These are phyloP conservation scores for Ceratocystis colombiana DNA, from an alignment of 2,329 filamentous ascomycete species.

Conservation along the genomic window DNA sequence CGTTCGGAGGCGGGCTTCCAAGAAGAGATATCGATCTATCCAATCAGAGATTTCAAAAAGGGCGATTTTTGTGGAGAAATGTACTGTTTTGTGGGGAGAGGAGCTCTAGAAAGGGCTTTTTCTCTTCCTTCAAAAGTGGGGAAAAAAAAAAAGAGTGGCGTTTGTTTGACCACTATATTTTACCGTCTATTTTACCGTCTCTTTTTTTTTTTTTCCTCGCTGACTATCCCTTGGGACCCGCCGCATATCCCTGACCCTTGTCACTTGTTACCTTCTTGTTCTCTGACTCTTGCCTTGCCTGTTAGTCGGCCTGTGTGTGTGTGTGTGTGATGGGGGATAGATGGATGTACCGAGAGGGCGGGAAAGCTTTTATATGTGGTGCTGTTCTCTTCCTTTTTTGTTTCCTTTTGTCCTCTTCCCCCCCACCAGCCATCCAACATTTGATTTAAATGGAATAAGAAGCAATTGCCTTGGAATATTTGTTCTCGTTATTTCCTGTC, in stretches of 20 bases:
- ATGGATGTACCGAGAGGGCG: conserved; percentile 10
- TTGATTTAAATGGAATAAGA: too few relatives aligned
- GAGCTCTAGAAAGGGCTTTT: conserved; percentile 5
- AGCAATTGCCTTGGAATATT: too few relatives aligned
- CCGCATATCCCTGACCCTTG: not conserved
- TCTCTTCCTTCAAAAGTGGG: not conserved
- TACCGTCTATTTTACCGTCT: not conserved
- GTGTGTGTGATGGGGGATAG: not conserved
- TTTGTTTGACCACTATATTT: not conserved
- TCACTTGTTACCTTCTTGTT: conserved; percentile 9
- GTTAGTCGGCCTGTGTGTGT: conserved; percentile 1
- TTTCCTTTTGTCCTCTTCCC: conserved; percentile 5
- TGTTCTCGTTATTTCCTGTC: too few relatives aligned
- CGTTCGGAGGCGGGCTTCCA: not conserved
- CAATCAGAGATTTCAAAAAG: not conserved
- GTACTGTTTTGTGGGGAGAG: not conserved
- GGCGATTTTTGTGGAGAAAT: not conserved
- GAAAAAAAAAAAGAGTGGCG: conserved; percentile 4
- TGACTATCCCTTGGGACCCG: not conserved
- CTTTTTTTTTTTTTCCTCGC: not conserved
- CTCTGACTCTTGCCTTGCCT: not conserved
- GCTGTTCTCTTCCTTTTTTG: conserved; percentile 8
- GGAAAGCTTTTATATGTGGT: conserved; percentile 15
- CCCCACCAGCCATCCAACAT: not conserved
- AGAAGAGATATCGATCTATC: not conserved